Base-by-base conservation (phyloP, 2,329 filamentous ascomycete genomes). In the Epichloe typhina region DNA sequence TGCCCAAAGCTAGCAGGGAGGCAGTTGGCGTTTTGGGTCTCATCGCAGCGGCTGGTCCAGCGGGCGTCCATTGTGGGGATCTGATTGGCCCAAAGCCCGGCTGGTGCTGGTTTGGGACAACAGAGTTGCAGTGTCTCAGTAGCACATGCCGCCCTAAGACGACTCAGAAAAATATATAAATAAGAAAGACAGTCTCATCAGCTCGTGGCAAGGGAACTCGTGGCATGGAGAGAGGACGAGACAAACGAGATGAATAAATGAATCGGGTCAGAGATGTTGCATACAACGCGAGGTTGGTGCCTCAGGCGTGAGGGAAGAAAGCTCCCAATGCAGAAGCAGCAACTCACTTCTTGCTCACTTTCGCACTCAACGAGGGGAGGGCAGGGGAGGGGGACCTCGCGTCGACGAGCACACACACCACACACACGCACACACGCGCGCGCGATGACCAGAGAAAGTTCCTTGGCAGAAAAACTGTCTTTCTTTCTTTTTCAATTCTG, bases 301-400 rank as follows among this genome's bases (percentile, higher is more conserved):
- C 52, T 53, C 26, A 53, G 52, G 52, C 41, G 42, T 21, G 2
- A 12, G 19, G 15, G 31, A n/a, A 43, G n/a, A n/a, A 19, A 11
- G 8, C 13, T 40, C 38, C 49, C 23, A 44, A 49, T 47, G 12
- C 8, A 51, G 52, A 53, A 52, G 38, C 36, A 39, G 52, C 52
- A 50, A 49, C 52, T 50, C 52, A 53, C 50, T 50, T 53, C 31
- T 35, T 50, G 36, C 47, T 53, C 52, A 53, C 46, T 47, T 53
- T 44, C n/a, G 21, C 6, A 6, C 6, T 42, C 41, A 40, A 31
- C 26, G 4, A 31, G 8, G 1, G 8, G 26, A 4, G 26, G 8
- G 6, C 7, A 8, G 26, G 26, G 26, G 21, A 21, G 21, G 26
- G 26, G 8, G 8, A 31, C 8, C 26, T 9, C 26, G 8, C 26